phyloP scores from a whole-genome alignment of 1,284 basidiomycete genomes.

The Porogramme epimiltina region DNA sequence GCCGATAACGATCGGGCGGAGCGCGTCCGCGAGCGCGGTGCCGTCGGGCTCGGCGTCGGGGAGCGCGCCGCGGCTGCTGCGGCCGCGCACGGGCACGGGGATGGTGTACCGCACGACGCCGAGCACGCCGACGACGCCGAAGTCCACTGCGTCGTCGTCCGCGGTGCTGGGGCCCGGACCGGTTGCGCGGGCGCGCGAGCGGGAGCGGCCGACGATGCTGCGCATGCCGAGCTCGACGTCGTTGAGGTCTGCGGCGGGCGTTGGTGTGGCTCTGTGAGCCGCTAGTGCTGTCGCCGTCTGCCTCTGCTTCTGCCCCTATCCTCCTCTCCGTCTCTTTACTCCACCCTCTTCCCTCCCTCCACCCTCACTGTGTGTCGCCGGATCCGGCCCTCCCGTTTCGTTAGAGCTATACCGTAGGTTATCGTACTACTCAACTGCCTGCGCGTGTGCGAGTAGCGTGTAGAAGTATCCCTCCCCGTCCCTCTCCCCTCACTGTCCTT shows the following conservation, averaged over 20 bases:
- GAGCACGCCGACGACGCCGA: slow-evolving; percentile 9
- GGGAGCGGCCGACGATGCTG: slow-evolving; percentile 26
- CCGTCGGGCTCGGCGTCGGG: slow-evolving; percentile 13
- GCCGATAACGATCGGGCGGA: background rate
- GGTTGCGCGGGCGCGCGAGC: slow-evolving; percentile 4
- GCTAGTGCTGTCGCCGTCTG: too few species aligned
- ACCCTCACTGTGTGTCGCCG: too few species aligned
- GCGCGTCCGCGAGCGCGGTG: slow-evolving; percentile 12
- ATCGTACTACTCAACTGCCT: too few species aligned
- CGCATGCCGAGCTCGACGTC: slow-evolving; percentile 27
- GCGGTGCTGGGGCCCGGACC: slow-evolving; percentile 29
- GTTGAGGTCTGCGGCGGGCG: slow-evolving; percentile 16
- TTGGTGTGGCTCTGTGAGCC: too few species aligned
- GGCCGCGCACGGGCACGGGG: slow-evolving; percentile 66
- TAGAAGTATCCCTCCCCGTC: too few species aligned
- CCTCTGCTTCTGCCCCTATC: too few species aligned
- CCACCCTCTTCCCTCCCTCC: too few species aligned
- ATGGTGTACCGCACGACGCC: slow-evolving; percentile 56
- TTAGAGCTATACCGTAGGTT: too few species aligned
- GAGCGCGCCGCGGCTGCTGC: slow-evolving; percentile 28
- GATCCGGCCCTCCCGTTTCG: too few species aligned
- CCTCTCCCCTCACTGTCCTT: too few species aligned
- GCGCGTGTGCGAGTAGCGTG: too few species aligned
- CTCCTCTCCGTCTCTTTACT: too few species aligned
- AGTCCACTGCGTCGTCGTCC: slow-evolving; percentile 12